Evolutionary conservation across 768 basidiomycete species (phyloP).

Genomic region (Thelephora aurantiotincta): DNA sequence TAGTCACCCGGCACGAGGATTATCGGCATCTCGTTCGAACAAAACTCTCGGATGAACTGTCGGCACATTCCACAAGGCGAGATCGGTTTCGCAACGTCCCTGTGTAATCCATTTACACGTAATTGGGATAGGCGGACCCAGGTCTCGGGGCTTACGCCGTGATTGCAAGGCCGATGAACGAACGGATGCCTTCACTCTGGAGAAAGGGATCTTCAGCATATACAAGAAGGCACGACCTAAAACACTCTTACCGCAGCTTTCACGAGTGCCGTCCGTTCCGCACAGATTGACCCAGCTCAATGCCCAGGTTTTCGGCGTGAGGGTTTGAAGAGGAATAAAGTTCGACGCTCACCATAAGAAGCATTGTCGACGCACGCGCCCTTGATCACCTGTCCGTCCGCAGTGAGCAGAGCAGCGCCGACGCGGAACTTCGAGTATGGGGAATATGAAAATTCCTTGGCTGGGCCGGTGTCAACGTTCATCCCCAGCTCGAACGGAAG

Average conservation of each 20-base stretch:
- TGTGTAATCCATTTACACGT: constrained; percentile 14
- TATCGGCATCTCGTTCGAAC: constrained; percentile 55
- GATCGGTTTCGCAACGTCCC: constrained; percentile 50
- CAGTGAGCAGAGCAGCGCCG: constrained; percentile 70
- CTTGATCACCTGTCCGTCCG: constrained; percentile 58
- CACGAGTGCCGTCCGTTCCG: constrained; percentile 86
- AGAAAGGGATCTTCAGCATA: neutral
- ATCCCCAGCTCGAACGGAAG: no score
- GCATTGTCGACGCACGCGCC: constrained; percentile 95
- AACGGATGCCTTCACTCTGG: constrained; percentile 66
- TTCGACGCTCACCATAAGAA: constrained; percentile 50
- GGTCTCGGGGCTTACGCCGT: constrained; percentile 38
- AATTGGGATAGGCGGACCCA: neutral
- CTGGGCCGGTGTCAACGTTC: constrained; percentile 18
- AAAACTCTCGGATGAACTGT: constrained; percentile 84
- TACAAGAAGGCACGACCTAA: neutral
- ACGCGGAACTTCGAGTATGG: constrained; percentile 91
- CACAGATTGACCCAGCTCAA: constrained; percentile 81
- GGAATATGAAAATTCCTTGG: constrained; percentile 57
- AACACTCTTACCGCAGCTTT: constrained; percentile 59
- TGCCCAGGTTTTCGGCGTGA: no score
- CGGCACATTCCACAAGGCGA: constrained; percentile 94
- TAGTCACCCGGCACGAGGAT: constrained; percentile 58
- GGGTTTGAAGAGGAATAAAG: neutral
- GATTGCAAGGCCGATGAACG: constrained; percentile 71